phyloP scores from a whole-genome alignment of 2,329 filamentous ascomycete species.

The Trichoderma simmonsii region DNA sequence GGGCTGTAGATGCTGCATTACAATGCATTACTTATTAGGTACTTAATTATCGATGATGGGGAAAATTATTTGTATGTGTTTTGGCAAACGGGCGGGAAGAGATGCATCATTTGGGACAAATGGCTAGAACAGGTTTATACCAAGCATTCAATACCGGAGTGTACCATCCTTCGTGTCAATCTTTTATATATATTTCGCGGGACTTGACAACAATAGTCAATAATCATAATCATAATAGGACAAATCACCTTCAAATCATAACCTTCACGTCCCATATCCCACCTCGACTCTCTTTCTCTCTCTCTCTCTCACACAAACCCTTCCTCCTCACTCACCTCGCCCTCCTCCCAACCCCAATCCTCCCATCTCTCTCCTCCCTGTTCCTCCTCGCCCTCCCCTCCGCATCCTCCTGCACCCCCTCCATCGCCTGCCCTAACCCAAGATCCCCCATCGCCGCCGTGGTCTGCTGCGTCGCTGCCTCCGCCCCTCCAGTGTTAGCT shows the following conservation, averaged over 20 bases:
- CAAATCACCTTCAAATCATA: neutral
- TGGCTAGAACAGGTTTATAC: conserved; percentile 13
- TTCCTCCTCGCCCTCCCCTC: conserved; percentile 26
- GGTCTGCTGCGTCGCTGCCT: conserved; percentile 24
- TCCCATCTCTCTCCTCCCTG: conserved; percentile 36
- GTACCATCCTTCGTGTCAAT: neutral
- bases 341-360: conserved; percentile 36
- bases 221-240: neutral
- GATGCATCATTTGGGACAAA: neutral
- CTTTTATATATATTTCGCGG: neutral
- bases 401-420: conserved; percentile 30
- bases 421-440: conserved; percentile 26
- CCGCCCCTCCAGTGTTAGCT: conserved; percentile 17
- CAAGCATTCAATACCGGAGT: neutral
- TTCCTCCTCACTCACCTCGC: conserved; percentile 7
- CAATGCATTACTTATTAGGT: neutral
- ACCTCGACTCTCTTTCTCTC: neutral
- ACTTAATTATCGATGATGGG: neutral
- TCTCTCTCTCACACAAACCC: neutral
- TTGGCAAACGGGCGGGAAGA: neutral
- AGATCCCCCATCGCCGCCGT: conserved; percentile 15
- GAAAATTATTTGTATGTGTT: neutral
- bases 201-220: neutral
- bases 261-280: neutral
- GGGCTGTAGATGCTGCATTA: neutral